Percentiles rank a stretch among this genome's conserved stretches.
Conservation (phyloP, 1,284 basidiomycete species). For the Ustilago loliicola region DNA sequence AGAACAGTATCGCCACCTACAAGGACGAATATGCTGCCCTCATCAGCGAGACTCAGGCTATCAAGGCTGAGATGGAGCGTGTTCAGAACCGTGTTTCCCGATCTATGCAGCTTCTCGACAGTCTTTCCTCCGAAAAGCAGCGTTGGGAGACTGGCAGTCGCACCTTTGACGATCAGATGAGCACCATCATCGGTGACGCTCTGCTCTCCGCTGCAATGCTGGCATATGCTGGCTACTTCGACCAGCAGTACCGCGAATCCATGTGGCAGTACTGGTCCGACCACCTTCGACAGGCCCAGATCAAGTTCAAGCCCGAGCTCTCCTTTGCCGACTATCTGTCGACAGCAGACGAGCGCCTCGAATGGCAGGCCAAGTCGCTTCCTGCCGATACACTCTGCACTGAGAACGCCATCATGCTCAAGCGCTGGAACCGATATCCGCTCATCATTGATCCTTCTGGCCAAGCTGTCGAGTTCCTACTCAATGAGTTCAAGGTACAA, state of each 20-base stretch:
- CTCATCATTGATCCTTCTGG: slow-evolving; percentile 98
- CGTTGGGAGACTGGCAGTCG: slow-evolving; percentile 96
- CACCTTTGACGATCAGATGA: slow-evolving; percentile 98
- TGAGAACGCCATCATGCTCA: slow-evolving; percentile 97
- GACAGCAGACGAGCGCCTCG: slow-evolving; percentile 93
- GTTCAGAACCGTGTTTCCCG: slow-evolving; percentile 97
- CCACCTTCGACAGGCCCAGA: slow-evolving; percentile 87
- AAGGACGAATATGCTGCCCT: slow-evolving; percentile 98
- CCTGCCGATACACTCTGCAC: slow-evolving; percentile 95
- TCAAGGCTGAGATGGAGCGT: slow-evolving; percentile 97
- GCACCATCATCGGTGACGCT: slow-evolving; percentile 97
- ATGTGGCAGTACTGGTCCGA: slow-evolving; percentile 97
- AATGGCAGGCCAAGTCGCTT: slow-evolving; percentile 94
- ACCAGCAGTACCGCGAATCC: slow-evolving; percentile 95
- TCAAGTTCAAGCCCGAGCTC: slow-evolving; percentile 92
- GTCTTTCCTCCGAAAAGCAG: slow-evolving; percentile 91
- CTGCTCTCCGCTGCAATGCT: slow-evolving; percentile 95
- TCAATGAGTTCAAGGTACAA: slow-evolving; percentile 93
- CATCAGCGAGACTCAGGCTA: slow-evolving; percentile 96
- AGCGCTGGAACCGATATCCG: slow-evolving; percentile 97
- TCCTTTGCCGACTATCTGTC: slow-evolving; percentile 96
- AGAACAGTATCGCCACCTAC: slow-evolving; percentile 91
- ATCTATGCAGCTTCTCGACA: slow-evolving; percentile 93
- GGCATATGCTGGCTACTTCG: slow-evolving; percentile 98
- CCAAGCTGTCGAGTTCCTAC: slow-evolving; percentile 93